Evolutionary conservation across 345 rosid genomes (phyloP), one percentile per base, ranked within the genome.

Genomic region (Eucalyptus erythrocorys): DNA sequence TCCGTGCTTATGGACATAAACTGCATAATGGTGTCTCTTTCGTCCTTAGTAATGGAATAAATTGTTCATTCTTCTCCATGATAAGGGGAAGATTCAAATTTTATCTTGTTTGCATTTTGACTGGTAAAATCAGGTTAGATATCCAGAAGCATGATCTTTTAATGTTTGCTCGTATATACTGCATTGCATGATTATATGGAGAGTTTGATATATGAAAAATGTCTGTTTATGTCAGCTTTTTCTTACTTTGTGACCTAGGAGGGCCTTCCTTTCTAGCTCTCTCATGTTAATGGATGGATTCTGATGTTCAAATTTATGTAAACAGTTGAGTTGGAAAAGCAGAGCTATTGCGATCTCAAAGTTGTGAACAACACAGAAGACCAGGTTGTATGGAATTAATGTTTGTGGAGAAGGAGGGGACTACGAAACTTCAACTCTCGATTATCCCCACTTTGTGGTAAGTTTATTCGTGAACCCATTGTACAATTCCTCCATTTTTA

Each of bases 351-450:
- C 87, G 96, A 96, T 90, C 97, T 96, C 87, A 94, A 93, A 91
- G 92, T 96, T 89, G 93, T 89, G 43, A 96, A 96, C 95, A 94
- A 94, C 91, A 94, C 96, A 26, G 97, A 96, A 86, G 87, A 93
- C 80, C 95, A 94, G 89, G 95, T 94, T 91, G 98, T 96, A 85
- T 96, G 98, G 99, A 87, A 93, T 95, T 89, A 98, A 98, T 88
- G 97, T 98, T 15, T 98, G 99, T 88, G 99, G 99, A 85, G 99
- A 98, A 93, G 99, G 99, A 93, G 99, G 99, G 85, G 99, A 98
- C 92, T 98, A 98, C 90, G 97, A 97, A 91, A 96, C 97, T n/a
- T 87, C 97, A 93, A 97, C 99, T 34, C 98, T 97, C 40, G 99
- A 98, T 92, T 97, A 97, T 90, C 99, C 99, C 3, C 96, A 97